These are phyloP conservation scores for Pascua sp. DNA, from an alignment of 1,284 basidiomycete genomes.

Conservation along the genomic window DNA sequence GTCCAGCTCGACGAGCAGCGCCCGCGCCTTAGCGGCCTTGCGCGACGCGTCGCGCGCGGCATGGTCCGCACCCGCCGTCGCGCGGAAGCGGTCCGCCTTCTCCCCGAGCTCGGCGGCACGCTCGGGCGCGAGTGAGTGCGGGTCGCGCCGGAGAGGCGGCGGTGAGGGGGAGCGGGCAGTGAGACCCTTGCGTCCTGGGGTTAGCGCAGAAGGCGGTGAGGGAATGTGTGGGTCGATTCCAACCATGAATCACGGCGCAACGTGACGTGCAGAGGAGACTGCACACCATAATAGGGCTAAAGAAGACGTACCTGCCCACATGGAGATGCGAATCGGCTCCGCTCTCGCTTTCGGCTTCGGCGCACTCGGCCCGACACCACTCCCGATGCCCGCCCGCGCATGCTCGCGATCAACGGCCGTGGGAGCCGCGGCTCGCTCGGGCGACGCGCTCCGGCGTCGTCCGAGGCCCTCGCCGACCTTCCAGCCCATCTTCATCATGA, in stretches of 20 bases:
- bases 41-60: slow-evolving; percentile 33
- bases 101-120: slow-evolving; percentile 29
- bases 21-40: slow-evolving; percentile 36
- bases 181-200: slow-evolving; percentile 33
- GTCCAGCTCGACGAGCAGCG: slow-evolving; percentile 36
- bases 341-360: slow-evolving; percentile 15
- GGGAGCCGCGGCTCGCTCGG: slow-evolving; percentile 18
- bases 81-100: slow-evolving; percentile 39
- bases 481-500: slow-evolving; percentile 52
- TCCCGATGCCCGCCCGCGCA: slow-evolving; percentile 9
- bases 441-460: slow-evolving; percentile 20
- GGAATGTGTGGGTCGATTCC: no score
- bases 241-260: no score
- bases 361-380: slow-evolving; percentile 4
- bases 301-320: slow-evolving; percentile 33
- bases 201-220: background rate
- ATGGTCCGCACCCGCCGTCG: slow-evolving; percentile 30
- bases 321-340: slow-evolving; percentile 46
- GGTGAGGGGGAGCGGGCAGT: slow-evolving; percentile 37
- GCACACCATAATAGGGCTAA: background rate
- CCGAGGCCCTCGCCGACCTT: slow-evolving; percentile 46
- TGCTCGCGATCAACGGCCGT: background rate
- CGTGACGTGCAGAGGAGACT: no score
- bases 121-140: slow-evolving; percentile 23
- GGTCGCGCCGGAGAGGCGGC: slow-evolving; percentile 27